Base-by-base conservation (phyloP, 73 alveolate species). In the Breviolum minutum region DNA sequence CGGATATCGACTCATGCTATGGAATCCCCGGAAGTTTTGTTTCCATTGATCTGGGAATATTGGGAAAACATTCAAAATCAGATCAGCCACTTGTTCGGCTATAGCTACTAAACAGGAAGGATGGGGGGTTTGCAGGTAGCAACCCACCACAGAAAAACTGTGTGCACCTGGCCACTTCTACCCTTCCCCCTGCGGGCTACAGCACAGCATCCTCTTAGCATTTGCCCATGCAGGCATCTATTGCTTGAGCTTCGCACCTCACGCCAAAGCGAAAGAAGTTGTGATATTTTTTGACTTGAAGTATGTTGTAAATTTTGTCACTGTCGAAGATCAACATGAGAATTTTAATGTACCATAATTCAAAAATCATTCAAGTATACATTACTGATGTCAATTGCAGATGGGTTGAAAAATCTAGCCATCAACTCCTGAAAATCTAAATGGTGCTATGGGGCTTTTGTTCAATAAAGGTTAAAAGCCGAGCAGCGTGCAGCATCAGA, bases 161-260 rank as follows among this genome's bases (percentile, higher is more conserved):
- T n/a, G 87, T 79, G 87, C 87, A 79, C 87, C 66, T 79, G 29
- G n/a, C 13, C 66, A 63, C 68, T 40, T 29, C 87, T 79, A 79
- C 68, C 87, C 85, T n/a, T 76, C 85, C 87, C 87, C 48, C 61
- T 13, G 11, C 20, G 60, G 85, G 32, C 63, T 27, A 76, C n/a
- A 13, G 63, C 85, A 76, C 62, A 0, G 85, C n/a, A 76, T 40
- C 54, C 54, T 40, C 54, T 40, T 40, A 40, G 54, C 54, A 40
- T 40, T 54, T 27, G 85, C 85, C 63, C 30, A 24, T 22, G 12
- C 0, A 66, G 6, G 16, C 76, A 66, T 13, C 54, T 40, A 71
- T n/a, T 71, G 30, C 68, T 32, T 79, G 30, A 79, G 66, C 66
- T 79, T 79, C 16, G 30, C 66, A 40, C 87, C 87, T 79, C 68